Evolutionary conservation across 2,329 filamentous ascomycete genomes (phyloP).

Genomic region (Sclerotinia sclerotiorum): DNA sequence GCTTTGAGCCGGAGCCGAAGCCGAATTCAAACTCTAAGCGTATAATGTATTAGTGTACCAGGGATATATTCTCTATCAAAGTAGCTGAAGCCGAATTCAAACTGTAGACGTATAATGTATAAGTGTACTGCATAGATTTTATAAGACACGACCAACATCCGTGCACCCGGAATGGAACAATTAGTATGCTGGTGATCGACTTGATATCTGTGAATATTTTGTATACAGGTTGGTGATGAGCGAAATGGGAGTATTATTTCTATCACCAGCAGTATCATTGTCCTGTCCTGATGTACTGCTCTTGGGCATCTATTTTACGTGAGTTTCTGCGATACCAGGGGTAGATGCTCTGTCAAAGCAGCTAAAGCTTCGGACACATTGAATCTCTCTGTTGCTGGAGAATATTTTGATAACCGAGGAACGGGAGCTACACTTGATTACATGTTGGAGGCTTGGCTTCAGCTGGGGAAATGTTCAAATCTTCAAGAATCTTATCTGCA

Average conservation of each 20-base stretch:
- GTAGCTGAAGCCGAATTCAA: background rate
- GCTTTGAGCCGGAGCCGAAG: background rate
- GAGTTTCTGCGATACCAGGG: too few species aligned
- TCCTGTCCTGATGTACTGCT: too few species aligned
- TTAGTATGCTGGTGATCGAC: too few species aligned
- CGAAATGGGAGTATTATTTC: too few species aligned
- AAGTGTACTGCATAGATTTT: background rate
- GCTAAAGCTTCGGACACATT: background rate
- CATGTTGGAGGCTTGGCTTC: background rate
- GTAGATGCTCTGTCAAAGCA: background rate
- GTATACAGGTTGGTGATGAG: too few species aligned
- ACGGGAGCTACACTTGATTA: background rate
- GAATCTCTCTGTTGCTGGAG: background rate
- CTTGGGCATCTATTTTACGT: too few species aligned
- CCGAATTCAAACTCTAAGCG: background rate
- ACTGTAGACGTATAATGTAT: background rate
- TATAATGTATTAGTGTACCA: background rate
- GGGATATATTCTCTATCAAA: too few species aligned
- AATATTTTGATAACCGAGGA: background rate
- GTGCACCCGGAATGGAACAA: too few species aligned
- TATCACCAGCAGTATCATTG: too few species aligned
- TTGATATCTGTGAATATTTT: too few species aligned
- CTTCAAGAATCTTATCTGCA: background rate
- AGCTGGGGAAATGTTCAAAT: background rate
- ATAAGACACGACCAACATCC: too few species aligned